phyloP scores from a whole-genome alignment of 192 early-diverging fungal species.

The Gorgonomyces haynaldii region DNA sequence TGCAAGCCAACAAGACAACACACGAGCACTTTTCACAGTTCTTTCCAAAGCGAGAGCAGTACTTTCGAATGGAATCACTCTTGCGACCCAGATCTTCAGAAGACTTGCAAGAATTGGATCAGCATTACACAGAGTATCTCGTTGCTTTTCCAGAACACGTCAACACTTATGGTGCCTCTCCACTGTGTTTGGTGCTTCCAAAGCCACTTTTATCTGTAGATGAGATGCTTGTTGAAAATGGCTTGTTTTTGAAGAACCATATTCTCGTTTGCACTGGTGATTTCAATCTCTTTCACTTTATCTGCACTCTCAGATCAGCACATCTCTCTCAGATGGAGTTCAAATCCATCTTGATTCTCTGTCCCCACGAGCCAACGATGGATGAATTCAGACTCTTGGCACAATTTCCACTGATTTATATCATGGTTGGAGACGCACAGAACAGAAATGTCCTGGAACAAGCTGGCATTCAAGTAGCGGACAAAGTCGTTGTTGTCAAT shows the following conservation, averaged over 20 bases:
- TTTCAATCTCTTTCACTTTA: conserved; percentile 28
- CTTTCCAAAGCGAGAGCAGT: background rate
- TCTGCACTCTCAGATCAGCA: conserved; percentile 27
- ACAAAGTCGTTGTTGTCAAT: conserved; percentile 11
- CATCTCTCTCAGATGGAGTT: conserved; percentile 17
- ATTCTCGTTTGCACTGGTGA: conserved; percentile 24
- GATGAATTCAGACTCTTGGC: conserved; percentile 17
- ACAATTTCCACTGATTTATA: conserved; percentile 25
- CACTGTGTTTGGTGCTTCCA: conserved; percentile 11
- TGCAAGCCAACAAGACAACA: background rate
- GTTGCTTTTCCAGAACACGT: background rate
- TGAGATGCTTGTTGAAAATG: conserved; percentile 3
- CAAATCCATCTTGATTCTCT: conserved; percentile 22
- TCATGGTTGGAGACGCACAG: conserved; percentile 28
- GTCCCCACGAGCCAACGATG: conserved; percentile 10
- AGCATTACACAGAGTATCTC: conserved; percentile 1
- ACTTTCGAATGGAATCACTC: background rate
- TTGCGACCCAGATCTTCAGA: background rate
- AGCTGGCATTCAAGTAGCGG: conserved; percentile 17
- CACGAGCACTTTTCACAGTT: background rate
- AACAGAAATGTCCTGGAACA: conserved; percentile 11
- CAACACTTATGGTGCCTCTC: background rate
- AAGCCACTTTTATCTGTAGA: background rate
- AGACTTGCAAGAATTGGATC: background rate
- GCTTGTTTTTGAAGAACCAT: conserved; percentile 9